These are phyloP conservation scores for Beauveria sp. DNA, from an alignment of 2,329 filamentous ascomycete genomes.

Conservation along the genomic window DNA sequence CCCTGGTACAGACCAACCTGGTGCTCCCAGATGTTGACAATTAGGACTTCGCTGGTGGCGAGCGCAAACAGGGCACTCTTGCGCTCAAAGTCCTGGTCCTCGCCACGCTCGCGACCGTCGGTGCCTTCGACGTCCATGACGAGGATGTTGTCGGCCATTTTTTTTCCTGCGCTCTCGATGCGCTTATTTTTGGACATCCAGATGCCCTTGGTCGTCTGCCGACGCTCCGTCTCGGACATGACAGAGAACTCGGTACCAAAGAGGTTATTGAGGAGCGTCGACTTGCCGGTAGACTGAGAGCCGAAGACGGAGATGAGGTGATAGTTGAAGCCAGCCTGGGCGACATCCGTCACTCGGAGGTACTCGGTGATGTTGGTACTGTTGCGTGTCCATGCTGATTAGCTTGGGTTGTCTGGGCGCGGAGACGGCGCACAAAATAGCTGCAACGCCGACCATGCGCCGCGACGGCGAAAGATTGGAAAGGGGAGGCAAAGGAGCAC, in stretches of 20 bases:
- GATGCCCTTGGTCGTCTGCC: slow-evolving; percentile 98
- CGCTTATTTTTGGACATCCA: slow-evolving; percentile 98
- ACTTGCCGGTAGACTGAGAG: slow-evolving; percentile 97
- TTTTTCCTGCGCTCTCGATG: slow-evolving; percentile 38
- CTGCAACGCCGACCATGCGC: slow-evolving; percentile 1
- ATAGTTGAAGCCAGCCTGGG: slow-evolving; percentile 94
- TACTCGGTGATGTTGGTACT: slow-evolving; percentile 77
- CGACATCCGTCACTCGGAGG: slow-evolving; percentile 69
- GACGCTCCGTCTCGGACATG: slow-evolving; percentile 90
- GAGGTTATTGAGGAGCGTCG: slow-evolving; percentile 88
- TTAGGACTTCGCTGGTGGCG: slow-evolving; percentile 93
- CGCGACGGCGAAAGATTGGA: slow-evolving; percentile 2
- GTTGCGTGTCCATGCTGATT: slow-evolving; percentile 14
- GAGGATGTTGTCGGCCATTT: slow-evolving; percentile 94
- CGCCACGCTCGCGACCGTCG: slow-evolving; percentile 88
- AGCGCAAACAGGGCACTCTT: slow-evolving; percentile 97
- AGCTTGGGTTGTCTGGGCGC: slow-evolving; percentile 8
- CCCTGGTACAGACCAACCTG: slow-evolving; percentile 97
- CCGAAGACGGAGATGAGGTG: slow-evolving; percentile 98
- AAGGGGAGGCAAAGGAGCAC: slow-evolving; percentile 24
- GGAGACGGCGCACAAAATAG: slow-evolving; percentile 2
- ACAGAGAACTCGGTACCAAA: slow-evolving; percentile 96
- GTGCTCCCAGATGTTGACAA: slow-evolving; percentile 99
- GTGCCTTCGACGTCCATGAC: slow-evolving; percentile 99
- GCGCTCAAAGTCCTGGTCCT: slow-evolving; percentile 97